Base-by-base conservation (phyloP, 768 basidiomycete genomes). In the Coprinopsis sp. region DNA sequence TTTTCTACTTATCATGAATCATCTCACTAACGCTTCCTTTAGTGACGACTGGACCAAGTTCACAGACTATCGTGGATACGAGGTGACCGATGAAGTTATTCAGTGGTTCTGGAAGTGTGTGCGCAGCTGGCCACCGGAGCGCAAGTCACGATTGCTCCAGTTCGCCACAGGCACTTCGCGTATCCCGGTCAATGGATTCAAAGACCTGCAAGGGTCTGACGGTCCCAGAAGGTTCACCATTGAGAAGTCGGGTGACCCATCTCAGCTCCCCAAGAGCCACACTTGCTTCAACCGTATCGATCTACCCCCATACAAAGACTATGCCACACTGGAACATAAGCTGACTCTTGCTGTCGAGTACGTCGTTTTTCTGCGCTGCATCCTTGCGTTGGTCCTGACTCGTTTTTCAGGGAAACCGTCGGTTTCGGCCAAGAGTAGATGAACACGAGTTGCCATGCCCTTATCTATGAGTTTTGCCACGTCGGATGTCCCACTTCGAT, bases 101-200 rank as follows among this genome's bases (percentile, higher is more conserved):
- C 92, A 97, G 61, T 99, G 96, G 96, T 99, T 99, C 85, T 99
- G 96, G 96, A 92, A 97, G 71, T 93, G 91, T 58, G 91, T 99
- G 36, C 87, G 91, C 55, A 82, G 86, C 57, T 99, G 96, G 96
- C 95, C 96, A 10, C 84, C 95, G 1, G 96, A 99, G 72, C 86
- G 94, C 67, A 99, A 99, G 72, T 93, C 91, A 12, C 89, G 95
- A 25, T 68, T 97, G 42, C 71, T 98, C 44, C 95, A 98, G 66
- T 99, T 99, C 62, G 92, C 94, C 6, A 97, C 94, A 18, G 94
- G 94, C 18, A 97, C 94, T 10, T 94, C 91, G 11, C 87, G 95
- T 53, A 94, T 96, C 53, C 95, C 95, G 12, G 95, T 96, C 67
- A 96, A 95, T 59, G 96, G 96, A 0, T 98, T 98, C 79, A 97